Evolutionary conservation across 345 rosid species (phyloP).

Genomic region (Bruguiera gymnorhiza): DNA sequence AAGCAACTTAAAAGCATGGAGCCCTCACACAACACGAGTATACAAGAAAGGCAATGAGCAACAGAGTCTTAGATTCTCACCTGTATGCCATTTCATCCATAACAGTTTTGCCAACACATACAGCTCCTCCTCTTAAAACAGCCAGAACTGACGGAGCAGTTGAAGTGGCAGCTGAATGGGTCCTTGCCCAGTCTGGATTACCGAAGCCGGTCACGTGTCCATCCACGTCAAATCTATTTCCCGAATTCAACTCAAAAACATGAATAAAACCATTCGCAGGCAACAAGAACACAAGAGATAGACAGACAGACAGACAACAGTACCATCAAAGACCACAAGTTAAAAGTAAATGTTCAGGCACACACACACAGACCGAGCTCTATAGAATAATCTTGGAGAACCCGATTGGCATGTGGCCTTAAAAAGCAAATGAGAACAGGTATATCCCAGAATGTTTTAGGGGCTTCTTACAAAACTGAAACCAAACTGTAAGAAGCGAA

Average conservation of each 20-base stretch:
- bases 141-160: constrained; percentile 69
- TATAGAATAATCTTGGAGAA: no score
- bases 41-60: background rate
- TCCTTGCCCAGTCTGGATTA: constrained; percentile 88
- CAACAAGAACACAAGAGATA: no score
- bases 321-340: no score
- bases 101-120: constrained; percentile 61
- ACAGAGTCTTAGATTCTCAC: background rate
- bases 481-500: background rate
- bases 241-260: constrained; percentile 6
- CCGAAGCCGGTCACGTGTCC: constrained; percentile 88
- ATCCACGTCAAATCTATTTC: constrained; percentile 68
- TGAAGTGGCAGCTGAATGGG: constrained; percentile 63
- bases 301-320: no score
- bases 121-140: constrained; percentile 66
- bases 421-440: no score
- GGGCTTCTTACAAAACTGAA: no score
- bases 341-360: no score
- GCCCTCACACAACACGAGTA: no score
- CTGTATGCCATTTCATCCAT: constrained; percentile 98
- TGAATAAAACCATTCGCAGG: background rate
- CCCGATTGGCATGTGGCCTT: no score
- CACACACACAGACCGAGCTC: no score
- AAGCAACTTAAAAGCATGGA: no score
- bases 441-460: no score